These are phyloP conservation scores for Wickerhamiella sorbophila DNA, from an alignment of 805 yeast genomes.

Conservation along the genomic window DNA sequence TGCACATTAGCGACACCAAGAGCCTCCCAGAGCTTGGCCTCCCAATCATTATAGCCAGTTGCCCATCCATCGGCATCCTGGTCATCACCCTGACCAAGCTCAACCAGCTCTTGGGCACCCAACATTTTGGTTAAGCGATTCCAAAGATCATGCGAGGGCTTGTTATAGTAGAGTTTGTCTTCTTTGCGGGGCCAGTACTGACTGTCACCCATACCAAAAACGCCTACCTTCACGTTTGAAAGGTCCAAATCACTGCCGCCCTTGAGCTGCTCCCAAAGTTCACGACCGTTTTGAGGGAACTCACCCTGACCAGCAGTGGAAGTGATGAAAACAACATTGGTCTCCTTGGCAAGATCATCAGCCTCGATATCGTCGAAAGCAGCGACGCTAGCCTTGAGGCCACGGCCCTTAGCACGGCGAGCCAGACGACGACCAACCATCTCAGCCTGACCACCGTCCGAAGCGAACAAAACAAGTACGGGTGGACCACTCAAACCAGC, in stretches of 20 bases:
- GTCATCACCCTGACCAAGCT: conserved; percentile 82
- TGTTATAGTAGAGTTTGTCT: conserved; percentile 85
- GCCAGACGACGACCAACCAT: conserved; percentile 64
- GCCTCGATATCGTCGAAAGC: conserved; percentile 59
- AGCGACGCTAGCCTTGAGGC: conserved; percentile 48
- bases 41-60: conserved; percentile 87
- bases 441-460: conserved; percentile 86
- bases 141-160: conserved; percentile 66
- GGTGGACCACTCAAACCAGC: conserved; percentile 92
- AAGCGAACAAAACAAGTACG: conserved; percentile 68
- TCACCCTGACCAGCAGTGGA: conserved; percentile 84
- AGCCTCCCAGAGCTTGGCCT: conserved; percentile 69
- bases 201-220: conserved; percentile 69
- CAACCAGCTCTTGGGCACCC: conserved; percentile 56
- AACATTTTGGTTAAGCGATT: conserved; percentile 43
- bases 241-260: conserved; percentile 49
- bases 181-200: conserved; percentile 96
- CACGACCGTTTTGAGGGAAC: conserved; percentile 69
- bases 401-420: conserved; percentile 67
- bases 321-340: conserved; percentile 51
- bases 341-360: conserved; percentile 60
- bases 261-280: conserved; percentile 60
- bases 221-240: conserved; percentile 40
- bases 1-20: conserved; percentile 72
- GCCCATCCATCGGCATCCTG: conserved; percentile 93